Conservation (phyloP, 2,329 filamentous ascomycete genomes). For the Trichoderma hamatum region DNA sequence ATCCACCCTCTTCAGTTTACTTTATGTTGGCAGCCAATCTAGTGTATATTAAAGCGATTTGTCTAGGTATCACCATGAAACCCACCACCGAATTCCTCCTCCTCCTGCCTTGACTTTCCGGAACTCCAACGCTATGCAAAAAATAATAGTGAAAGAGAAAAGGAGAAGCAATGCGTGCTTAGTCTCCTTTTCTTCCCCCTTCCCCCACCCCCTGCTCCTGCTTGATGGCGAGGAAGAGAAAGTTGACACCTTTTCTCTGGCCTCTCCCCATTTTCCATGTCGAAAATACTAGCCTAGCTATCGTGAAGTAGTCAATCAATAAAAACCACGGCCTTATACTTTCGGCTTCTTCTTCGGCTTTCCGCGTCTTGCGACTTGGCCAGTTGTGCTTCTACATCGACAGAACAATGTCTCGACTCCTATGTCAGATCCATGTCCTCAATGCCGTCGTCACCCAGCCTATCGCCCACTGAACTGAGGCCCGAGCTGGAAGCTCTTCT, state of each 20-base stretch:
- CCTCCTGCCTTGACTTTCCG: slow-evolving; percentile 4
- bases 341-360: background rate
- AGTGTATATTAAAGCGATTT: background rate
- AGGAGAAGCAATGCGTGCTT: background rate
- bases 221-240: background rate
- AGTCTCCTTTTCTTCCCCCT: background rate
- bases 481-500: slow-evolving; percentile 57
- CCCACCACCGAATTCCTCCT: background rate
- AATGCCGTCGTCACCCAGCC: slow-evolving; percentile 45
- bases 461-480: slow-evolving; percentile 59
- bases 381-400: background rate
- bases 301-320: background rate
- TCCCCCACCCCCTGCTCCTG: background rate
- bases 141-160: slow-evolving; percentile 7
- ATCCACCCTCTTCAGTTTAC: background rate
- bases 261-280: too few relatives aligned
- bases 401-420: background rate
- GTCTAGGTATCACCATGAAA: background rate
- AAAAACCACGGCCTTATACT: too few relatives aligned
- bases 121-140: slow-evolving; percentile 51
- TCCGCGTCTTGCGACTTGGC: background rate
- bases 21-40: background rate
- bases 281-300: background rate
- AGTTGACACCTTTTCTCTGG: background rate
- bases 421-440: slow-evolving; percentile 53